A percentile compares a stretch with the other conserved stretches of the same genome.
Conservation (phyloP, 305 asterid species). For the Withania somnifera region DNA sequence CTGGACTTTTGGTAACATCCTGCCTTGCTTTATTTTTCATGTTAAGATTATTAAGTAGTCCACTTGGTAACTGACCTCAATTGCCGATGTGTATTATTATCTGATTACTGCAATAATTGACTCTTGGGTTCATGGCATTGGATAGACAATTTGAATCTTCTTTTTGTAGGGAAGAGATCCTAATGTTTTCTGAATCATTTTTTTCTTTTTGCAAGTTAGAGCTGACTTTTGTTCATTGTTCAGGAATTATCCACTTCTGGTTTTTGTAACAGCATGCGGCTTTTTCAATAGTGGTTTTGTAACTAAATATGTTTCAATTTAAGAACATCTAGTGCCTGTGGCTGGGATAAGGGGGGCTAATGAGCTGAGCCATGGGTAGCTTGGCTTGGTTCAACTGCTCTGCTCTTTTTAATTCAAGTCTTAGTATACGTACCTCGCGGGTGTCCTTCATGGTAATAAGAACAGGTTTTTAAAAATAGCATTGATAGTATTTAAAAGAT, state of each 20-base stretch:
- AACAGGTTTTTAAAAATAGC: too few species aligned
- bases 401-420: background rate
- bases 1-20: slow-evolving; percentile 80
- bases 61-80: background rate
- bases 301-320: background rate
- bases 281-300: background rate
- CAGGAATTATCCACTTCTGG: background rate
- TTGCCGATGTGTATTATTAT: background rate
- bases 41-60: background rate
- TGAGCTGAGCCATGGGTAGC: background rate
- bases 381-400: background rate
- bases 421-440: too few species aligned
- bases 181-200: background rate
- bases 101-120: background rate
- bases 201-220: too few species aligned
- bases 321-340: background rate
- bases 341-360: background rate
- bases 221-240: background rate
- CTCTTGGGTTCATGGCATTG: background rate
- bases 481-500: too few species aligned
- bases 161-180: background rate
- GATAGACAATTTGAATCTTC: background rate
- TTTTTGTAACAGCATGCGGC: background rate
- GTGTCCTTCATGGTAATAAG: too few species aligned
- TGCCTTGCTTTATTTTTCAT: slow-evolving; percentile 1